Conservation (phyloP, 2,329 filamentous ascomycete species). For the Leptodontidium sp. region DNA sequence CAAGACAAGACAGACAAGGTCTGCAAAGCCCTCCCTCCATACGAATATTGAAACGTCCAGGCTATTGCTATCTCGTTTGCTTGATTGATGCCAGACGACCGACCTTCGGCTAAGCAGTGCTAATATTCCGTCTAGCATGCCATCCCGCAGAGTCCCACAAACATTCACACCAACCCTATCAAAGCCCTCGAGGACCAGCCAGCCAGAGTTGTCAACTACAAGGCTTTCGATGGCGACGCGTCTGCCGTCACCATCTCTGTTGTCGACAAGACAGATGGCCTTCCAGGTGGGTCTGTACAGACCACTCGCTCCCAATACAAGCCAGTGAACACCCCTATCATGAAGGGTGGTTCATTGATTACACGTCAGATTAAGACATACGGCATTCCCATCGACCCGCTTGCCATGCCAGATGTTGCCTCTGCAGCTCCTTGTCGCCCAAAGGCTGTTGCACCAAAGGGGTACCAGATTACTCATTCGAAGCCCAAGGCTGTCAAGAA, state of each 20-base stretch:
- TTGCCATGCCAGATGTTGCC: neutral
- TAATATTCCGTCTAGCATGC: slow-evolving; percentile 5
- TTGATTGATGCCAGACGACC: no score
- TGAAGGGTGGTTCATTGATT: neutral
- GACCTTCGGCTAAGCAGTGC: neutral
- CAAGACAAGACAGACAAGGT: neutral
- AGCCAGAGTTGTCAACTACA: neutral
- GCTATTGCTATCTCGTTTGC: neutral
- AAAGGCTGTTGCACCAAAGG: neutral
- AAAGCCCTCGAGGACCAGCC: neutral
- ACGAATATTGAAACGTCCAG: neutral
- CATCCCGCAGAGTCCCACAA: neutral
- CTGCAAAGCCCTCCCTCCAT: neutral
- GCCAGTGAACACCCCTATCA: neutral
- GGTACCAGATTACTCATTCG: neutral
- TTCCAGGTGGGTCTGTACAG: neutral
- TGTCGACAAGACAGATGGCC: neutral
- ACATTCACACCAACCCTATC: neutral
- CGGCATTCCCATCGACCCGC: neutral
- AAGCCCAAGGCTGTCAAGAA: neutral
- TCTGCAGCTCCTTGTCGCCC: neutral
- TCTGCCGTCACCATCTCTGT: neutral
- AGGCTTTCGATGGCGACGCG: neutral
- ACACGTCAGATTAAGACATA: neutral
- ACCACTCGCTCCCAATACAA: neutral